Evolutionary conservation across 208 protist genomes (phyloP).

Genomic region (Leishmania gerbilli): DNA sequence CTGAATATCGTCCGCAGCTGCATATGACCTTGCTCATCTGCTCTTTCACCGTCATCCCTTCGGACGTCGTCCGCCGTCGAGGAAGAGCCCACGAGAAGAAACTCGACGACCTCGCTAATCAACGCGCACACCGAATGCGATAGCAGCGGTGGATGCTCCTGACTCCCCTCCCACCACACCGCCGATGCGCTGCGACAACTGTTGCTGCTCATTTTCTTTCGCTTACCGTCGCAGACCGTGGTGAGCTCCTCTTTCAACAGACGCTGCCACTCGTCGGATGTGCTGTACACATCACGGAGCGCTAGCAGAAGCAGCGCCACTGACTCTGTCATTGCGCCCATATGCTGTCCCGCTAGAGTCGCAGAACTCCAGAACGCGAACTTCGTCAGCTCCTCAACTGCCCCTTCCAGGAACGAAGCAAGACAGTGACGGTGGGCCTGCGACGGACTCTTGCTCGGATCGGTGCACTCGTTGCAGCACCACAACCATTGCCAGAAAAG

Average conservation of each 20-base stretch:
- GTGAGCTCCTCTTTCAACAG: slow-evolving; percentile 4
- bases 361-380: not conserved
- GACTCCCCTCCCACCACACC: not conserved
- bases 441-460: not conserved
- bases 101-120: not conserved
- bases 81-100: not conserved
- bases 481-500: slow-evolving; percentile 8
- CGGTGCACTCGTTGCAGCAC: slow-evolving; percentile 13
- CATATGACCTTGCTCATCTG: not conserved
- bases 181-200: not conserved
- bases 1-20: not conserved
- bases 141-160: not conserved
- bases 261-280: not conserved
- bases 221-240: not conserved
- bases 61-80: not conserved
- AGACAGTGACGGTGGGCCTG: not conserved
- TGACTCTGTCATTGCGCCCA: not conserved
- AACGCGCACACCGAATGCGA: not conserved
- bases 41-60: not conserved
- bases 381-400: not conserved
- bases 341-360: not conserved
- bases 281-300: not conserved
- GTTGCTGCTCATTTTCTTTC: not conserved
- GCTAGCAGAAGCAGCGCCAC: slow-evolving; percentile 15
- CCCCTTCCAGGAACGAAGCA: not conserved